Base-by-base conservation (phyloP, 495 filamentous ascomycete species). In the Lindgomyces ingoldianus region DNA sequence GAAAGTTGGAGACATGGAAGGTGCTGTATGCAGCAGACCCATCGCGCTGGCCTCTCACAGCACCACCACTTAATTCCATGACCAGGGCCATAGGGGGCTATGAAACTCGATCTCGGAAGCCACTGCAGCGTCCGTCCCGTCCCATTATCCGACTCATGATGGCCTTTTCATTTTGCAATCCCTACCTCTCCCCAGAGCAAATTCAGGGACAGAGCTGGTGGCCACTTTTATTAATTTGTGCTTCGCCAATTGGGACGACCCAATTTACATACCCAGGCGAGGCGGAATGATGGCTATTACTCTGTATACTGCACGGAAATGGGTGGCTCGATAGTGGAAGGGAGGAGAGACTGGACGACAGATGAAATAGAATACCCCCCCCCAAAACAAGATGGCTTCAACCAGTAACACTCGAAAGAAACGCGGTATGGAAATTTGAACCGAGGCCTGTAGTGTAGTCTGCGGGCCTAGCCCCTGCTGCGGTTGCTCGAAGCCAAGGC, bases 51-150 rank as follows among this genome's bases (percentile, higher is more conserved):
- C 65, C 64, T 56, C 58, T 67, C 58, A 60, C 65, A 62, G 58
- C 59, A 61, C 56, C 61, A 46, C 21, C 57, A 60, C 42, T 65
- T 65, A 61, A 57, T 69, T 65, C 67, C 44, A 62, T 42, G 51
- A 41, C 67, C 45, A 55, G 57, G 55, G 60, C 61, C 66, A 50
- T 41, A 51, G 33, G 55, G 56, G 57, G 62, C 18, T 54, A 30
- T 66, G 63, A 66, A 66, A 61, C 63, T 67, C 68, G 63, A 70
- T 70, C 68, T 70, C 68, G 68, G 68, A 67, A 67, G 68, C 53
- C 68, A 59, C 49, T 57, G 62, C 67, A 66, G 50, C 62, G 57
- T 66, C 62, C 67, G 67, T 56, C 49, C 60, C 62, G 67, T 62
- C 29, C 62, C 44, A 65, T 65, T 51, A 57, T 51, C 57, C 65